Evolutionary conservation across 1,284 basidiomycete genomes (phyloP).

Genomic region (Cutaneotrichosporon arboriforme): DNA sequence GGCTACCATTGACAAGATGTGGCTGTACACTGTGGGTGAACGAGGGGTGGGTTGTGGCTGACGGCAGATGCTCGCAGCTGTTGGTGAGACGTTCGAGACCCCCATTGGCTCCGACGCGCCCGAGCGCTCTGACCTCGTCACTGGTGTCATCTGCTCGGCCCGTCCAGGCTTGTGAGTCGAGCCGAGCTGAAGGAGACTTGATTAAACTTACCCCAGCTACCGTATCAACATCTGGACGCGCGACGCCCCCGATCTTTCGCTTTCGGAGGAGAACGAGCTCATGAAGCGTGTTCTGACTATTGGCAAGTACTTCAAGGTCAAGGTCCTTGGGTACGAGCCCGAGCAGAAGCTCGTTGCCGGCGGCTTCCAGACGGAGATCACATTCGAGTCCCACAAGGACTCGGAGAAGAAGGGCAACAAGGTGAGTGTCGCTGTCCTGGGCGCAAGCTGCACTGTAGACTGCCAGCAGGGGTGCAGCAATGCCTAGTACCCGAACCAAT

Average conservation of each 20-base stretch:
- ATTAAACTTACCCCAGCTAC: slow-evolving; percentile 53
- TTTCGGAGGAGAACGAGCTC: slow-evolving; percentile 48
- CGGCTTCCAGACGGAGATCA: slow-evolving; percentile 84
- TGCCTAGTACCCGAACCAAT: too few relatives aligned
- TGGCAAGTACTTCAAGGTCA: slow-evolving; percentile 82
- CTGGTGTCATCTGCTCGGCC: slow-evolving; percentile 90
- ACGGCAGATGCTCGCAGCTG: slow-evolving; percentile 85
- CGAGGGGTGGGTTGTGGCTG: slow-evolving; percentile 7
- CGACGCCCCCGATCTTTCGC: slow-evolving; percentile 57
- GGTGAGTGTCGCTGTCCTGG: slow-evolving; percentile 8
- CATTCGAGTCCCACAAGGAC: slow-evolving; percentile 90
- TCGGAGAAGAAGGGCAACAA: slow-evolving; percentile 88
- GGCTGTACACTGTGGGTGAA: slow-evolving; percentile 82
- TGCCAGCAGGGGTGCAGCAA: too few relatives aligned
- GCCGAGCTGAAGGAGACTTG: too few relatives aligned
- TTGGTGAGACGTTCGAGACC: slow-evolving; percentile 93
- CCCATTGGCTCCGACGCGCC: slow-evolving; percentile 51
- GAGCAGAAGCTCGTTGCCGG: slow-evolving; percentile 60
- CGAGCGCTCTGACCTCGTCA: slow-evolving; percentile 62
- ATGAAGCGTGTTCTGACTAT: slow-evolving; percentile 67
- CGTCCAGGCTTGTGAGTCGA: slow-evolving; percentile 70
- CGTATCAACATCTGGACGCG: slow-evolving; percentile 96
- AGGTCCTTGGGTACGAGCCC: slow-evolving; percentile 74
- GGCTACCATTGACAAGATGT: slow-evolving; percentile 81
- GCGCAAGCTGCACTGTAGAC: too few relatives aligned